Conservation (phyloP, 2,329 filamentous ascomycete species). For the Alternaria rosae region DNA sequence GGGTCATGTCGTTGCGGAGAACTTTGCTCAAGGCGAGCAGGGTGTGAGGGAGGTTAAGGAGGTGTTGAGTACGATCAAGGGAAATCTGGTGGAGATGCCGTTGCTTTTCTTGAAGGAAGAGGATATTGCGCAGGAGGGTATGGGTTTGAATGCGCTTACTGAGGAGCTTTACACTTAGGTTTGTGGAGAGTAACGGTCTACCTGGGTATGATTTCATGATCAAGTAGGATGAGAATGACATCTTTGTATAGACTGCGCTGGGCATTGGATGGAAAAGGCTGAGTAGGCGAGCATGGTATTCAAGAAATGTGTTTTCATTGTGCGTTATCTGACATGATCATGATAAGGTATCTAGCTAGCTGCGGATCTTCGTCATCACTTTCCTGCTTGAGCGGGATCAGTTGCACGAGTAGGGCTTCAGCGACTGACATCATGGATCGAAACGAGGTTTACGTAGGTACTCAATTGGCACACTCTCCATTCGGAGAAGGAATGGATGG, state of each 20-base stretch:
- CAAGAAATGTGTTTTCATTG: no score
- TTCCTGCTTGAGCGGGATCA: no score
- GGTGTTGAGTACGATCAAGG: slow-evolving; percentile 74
- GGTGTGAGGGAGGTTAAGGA: slow-evolving; percentile 63
- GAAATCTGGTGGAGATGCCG: slow-evolving; percentile 81
- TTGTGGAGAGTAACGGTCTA: not conserved
- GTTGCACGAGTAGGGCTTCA: no score
- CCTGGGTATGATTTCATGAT: not conserved
- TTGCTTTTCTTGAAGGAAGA: slow-evolving; percentile 83
- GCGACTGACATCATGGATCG: no score
- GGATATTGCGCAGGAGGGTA: slow-evolving; percentile 84
- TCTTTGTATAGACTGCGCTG: no score
- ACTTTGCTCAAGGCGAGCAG: slow-evolving; percentile 54
- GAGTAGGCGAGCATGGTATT: no score
- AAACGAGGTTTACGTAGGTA: no score
- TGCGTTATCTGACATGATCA: no score
- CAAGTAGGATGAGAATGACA: not conserved
- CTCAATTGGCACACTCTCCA: not conserved
- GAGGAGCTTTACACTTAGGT: slow-evolving; percentile 57
- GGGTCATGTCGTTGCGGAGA: slow-evolving; percentile 78
- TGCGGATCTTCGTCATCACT: no score
- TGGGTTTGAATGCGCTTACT: slow-evolving; percentile 63
- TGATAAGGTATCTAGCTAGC: no score
- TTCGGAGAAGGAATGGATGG: not conserved
- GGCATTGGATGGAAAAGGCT: no score